Percentiles rank a stretch among this genome's conserved stretches.
These are phyloP conservation scores for Euphorbia peplus DNA, from an alignment of 345 rosid species.

Conservation along the genomic window DNA sequence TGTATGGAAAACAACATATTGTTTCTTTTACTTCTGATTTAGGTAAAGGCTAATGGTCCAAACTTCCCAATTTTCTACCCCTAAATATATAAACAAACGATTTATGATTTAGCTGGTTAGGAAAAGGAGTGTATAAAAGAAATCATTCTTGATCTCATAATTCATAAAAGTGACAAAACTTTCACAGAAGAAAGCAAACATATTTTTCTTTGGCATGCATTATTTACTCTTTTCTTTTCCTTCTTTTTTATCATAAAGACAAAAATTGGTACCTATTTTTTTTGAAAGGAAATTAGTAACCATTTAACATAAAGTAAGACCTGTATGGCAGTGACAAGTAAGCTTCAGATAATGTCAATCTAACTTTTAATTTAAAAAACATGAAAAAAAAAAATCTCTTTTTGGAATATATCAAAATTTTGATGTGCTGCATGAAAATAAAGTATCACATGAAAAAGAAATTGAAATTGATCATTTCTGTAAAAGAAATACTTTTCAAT, in stretches of 20 bases:
- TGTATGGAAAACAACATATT: background rate
- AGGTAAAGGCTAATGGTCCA: background rate
- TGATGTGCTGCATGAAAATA: background rate
- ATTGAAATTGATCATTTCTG: background rate
- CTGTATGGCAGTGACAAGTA: no score
- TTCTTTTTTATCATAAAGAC: background rate
- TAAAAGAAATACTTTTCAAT: background rate
- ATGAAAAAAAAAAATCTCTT: background rate
- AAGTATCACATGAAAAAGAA: background rate
- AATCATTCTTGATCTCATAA: no score
- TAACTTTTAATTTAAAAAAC: background rate
- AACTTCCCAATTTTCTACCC: background rate
- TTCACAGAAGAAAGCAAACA: no score
- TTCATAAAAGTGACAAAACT: no score
- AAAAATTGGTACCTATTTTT: no score
- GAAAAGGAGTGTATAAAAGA: no score
- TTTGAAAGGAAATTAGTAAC: no score
- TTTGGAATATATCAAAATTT: background rate
- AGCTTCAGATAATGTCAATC: background rate
- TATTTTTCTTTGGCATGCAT: no score
- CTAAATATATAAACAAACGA: no score
- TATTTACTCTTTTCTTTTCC: no score
- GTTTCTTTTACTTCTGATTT: background rate
- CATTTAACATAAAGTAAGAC: no score
- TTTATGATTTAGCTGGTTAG: no score